Evolutionary conservation across 169 alveolate species (phyloP).

Genomic region (Plasmodium berghei): DNA sequence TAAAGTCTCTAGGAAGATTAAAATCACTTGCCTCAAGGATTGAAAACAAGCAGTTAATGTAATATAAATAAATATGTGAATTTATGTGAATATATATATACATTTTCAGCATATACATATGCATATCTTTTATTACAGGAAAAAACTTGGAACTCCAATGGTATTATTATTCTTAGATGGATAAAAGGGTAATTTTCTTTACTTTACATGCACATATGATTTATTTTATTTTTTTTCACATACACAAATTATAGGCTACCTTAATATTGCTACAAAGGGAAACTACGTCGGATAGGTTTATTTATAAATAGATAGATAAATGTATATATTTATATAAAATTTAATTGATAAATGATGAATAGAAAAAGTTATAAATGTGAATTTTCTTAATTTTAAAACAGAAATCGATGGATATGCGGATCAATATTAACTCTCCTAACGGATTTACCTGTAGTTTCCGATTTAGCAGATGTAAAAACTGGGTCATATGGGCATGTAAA

Average conservation of each 20-base stretch:
- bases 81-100: neutral
- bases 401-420: conserved; percentile 80
- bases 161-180: conserved; percentile 9
- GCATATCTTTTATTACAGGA: conserved; percentile 30
- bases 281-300: conserved; percentile 68
- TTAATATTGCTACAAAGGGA: conserved; percentile 67
- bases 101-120: neutral
- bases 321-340: too few relatives aligned
- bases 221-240: neutral
- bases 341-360: too few relatives aligned
- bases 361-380: neutral
- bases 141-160: conserved; percentile 74
- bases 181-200: neutral
- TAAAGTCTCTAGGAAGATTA: conserved; percentile 60
- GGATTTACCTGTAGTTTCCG: conserved; percentile 82
- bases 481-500: conserved; percentile 86
- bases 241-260: conserved; percentile 33
- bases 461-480: conserved; percentile 82
- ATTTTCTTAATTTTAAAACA: conserved; percentile 3
- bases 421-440: conserved; percentile 83
- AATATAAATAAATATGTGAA: conserved; percentile 12
- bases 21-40: conserved; percentile 57
- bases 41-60: conserved; percentile 74
- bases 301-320: too few relatives aligned
- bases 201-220: neutral